Base-by-base conservation (phyloP, 257 asterid species). In the Marsdenia floribunda region DNA sequence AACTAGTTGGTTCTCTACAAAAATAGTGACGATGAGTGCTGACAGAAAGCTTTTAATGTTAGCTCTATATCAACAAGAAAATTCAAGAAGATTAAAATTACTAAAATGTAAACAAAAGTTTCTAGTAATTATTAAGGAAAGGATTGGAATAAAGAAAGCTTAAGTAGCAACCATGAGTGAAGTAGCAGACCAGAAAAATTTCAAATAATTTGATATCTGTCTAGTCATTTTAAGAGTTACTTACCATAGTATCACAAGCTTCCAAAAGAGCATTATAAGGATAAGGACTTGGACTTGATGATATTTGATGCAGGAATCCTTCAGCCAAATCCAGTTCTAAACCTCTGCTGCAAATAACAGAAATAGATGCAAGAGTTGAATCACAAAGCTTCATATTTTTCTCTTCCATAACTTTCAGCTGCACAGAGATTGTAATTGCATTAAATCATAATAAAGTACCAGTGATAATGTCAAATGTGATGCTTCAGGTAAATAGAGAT, bases 181-280 rank as follows among this genome's bases (percentile, higher is more conserved):
- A 26, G 8, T 11, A 5, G 11, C 14, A 26, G 9, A 11, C 0
- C 18, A 22, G 11, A 58, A 14, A 42, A 46, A 13, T 44, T 55
- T 53, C 11, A 52, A 24, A 65, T 10, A n/a, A 61, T 19, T 49
- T 49, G 40, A 64, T 11, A 64, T 16, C 14, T 26, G 26, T 3
- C 24, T 54, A 64, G 46, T 6, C 49, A 52, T 60, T 47, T 70
- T 12, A 66, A 63, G 9, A 24, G 76, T 74, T 53, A 82, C 94
- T 88, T 81, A 93, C 98, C 88, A 89, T 78, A 40, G 73, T 69
- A 79, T 89, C 88, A 83, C 97, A 93, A 85, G 97, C 98, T 90
- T 85, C 80, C 58, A 93, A 88, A 72, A 84, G 82, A 77, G 89
- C 85, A 83, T 93, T 91, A 87, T 77, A 88, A 82, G 91, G 88